phyloP scores from a whole-genome alignment of 1,284 basidiomycete species.

The Lentinula novae-zelandiae region DNA sequence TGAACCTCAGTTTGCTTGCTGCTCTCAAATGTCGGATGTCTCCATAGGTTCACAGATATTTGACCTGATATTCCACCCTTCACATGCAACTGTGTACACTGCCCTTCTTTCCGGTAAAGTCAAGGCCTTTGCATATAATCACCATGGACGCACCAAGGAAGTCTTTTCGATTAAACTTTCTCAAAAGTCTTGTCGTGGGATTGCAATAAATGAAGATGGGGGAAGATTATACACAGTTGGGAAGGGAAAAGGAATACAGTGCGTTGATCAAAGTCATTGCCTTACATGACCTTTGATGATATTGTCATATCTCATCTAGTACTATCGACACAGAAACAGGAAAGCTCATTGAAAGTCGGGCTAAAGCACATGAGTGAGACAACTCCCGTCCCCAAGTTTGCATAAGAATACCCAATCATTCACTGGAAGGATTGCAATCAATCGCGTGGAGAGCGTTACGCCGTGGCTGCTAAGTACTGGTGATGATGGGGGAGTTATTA shows the following conservation, averaged over 20 bases:
- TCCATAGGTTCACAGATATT: slow-evolving; percentile 78
- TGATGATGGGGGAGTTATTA: slow-evolving; percentile 92
- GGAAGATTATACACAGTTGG: slow-evolving; percentile 71
- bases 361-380: slow-evolving; percentile 78
- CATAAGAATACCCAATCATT: slow-evolving; percentile 29
- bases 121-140: slow-evolving; percentile 75
- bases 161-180: slow-evolving; percentile 61
- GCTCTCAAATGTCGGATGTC: slow-evolving; percentile 62
- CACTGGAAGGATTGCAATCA: slow-evolving; percentile 72
- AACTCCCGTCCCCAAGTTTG: slow-evolving; percentile 10
- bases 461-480: slow-evolving; percentile 78
- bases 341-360: slow-evolving; percentile 55
- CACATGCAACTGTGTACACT: slow-evolving; percentile 63
- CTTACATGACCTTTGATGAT: slow-evolving; percentile 3
- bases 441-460: slow-evolving; percentile 71
- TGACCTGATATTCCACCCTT: slow-evolving; percentile 86
- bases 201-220: slow-evolving; percentile 66
- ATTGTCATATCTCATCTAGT: slow-evolving; percentile 30
- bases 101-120: slow-evolving; percentile 82
- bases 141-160: slow-evolving; percentile 52
- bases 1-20: too few species aligned
- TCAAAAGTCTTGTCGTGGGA: slow-evolving; percentile 73
- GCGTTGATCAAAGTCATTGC: slow-evolving; percentile 29
- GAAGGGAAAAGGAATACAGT: slow-evolving; percentile 84
- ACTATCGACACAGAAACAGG: slow-evolving; percentile 70